Evolutionary conservation across 352 stramenopile genomes (phyloP).

Genomic region (Globisporangium splendens): DNA sequence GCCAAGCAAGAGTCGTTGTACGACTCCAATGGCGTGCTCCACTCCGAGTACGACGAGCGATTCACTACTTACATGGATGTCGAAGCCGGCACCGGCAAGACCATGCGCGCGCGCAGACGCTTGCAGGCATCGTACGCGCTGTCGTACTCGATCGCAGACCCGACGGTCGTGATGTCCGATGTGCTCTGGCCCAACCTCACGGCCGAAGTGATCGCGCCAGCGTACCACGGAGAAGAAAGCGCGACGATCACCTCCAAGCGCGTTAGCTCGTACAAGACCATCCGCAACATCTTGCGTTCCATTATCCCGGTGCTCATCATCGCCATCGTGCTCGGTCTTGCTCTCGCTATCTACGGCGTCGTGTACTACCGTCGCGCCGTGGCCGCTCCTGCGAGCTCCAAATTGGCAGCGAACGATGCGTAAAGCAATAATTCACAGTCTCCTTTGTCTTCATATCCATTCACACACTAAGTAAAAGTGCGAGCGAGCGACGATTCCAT

Average conservation of each 20-base stretch:
- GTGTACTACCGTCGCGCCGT: background rate
- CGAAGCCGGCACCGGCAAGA: slow-evolving; percentile 54
- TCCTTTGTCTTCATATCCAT: too few relatives aligned
- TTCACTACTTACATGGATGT: slow-evolving; percentile 60
- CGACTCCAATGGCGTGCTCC: slow-evolving; percentile 32
- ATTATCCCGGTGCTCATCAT: slow-evolving; percentile 16
- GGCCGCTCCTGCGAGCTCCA: too few relatives aligned
- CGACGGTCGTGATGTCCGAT: slow-evolving; percentile 9
- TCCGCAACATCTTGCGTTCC: slow-evolving; percentile 6
- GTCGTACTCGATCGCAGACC: slow-evolving; percentile 20
- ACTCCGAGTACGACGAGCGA: slow-evolving; percentile 28
- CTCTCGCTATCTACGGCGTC: background rate
- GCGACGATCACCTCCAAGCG: slow-evolving; percentile 6
- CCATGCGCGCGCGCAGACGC: slow-evolving; percentile 54
- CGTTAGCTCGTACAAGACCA: slow-evolving; percentile 10
- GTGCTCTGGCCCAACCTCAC: slow-evolving; percentile 11
- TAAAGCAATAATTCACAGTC: too few relatives aligned
- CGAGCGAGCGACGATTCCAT: too few relatives aligned
- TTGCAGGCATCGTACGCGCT: slow-evolving; percentile 49
- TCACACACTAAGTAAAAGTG: too few relatives aligned
- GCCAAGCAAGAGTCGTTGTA: slow-evolving; percentile 38
- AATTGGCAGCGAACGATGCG: too few relatives aligned
- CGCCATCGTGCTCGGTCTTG: slow-evolving; percentile 2
- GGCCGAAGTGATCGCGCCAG: slow-evolving; percentile 12
- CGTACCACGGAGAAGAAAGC: slow-evolving; percentile 16